Evolutionary conservation across 2,329 filamentous ascomycete genomes (phyloP).

Genomic region (Pseudogymnoascus sp.): DNA sequence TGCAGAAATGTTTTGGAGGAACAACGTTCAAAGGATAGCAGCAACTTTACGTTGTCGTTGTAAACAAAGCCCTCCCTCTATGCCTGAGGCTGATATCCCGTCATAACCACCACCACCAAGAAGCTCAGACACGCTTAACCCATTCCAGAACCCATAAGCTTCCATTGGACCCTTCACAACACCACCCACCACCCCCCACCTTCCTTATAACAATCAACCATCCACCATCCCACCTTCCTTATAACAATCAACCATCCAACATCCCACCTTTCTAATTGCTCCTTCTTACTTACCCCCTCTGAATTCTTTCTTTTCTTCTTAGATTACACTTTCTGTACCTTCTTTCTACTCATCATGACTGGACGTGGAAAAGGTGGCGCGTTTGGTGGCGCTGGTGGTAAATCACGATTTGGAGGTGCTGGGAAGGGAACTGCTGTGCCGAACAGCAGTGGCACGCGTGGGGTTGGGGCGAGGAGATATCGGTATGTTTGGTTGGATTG

Average conservation of each 20-base stretch:
- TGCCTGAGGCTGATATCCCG: background rate
- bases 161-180: too few species aligned
- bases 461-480: background rate
- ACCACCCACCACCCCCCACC: too few species aligned
- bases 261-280: background rate
- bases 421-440: background rate
- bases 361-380: background rate
- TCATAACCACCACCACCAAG: background rate
- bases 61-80: background rate
- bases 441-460: background rate
- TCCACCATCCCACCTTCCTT: background rate
- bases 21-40: too few species aligned
- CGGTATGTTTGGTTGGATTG: background rate
- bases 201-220: too few species aligned
- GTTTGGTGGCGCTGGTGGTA: background rate
- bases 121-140: background rate
- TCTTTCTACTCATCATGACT: background rate
- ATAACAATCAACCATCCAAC: background rate
- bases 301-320: background rate
- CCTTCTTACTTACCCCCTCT: too few species aligned
- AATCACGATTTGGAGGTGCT: background rate
- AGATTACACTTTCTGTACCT: background rate
- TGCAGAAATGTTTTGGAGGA: too few species aligned
- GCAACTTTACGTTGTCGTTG: too few species aligned
- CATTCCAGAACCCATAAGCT: background rate